Percentiles rank a stretch among this genome's conserved stretches.
These are phyloP conservation scores for Fraxinus latifolia DNA, from an alignment of 305 asterid species.

Conservation along the genomic window DNA sequence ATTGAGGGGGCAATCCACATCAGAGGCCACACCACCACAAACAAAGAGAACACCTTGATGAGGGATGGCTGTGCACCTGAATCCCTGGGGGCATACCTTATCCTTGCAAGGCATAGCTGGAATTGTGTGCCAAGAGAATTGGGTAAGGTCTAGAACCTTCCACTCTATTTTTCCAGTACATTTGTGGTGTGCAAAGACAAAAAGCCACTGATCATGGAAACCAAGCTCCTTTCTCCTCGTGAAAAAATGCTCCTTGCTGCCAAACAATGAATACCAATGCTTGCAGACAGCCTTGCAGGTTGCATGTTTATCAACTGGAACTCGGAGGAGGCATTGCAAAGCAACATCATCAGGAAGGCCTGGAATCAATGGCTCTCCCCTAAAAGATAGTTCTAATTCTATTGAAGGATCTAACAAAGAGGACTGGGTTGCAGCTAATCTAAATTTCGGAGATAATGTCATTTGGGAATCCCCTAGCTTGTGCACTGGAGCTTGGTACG, in stretches of 20 bases:
- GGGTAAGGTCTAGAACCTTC: conserved; percentile 75
- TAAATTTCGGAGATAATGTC: conserved; percentile 78
- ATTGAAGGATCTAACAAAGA: conserved; percentile 47
- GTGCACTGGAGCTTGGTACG: conserved; percentile 77
- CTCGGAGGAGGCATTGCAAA: conserved; percentile 78
- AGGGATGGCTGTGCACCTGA: conserved; percentile 73
- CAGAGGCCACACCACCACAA: conserved; percentile 76
- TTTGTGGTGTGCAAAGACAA: conserved; percentile 77
- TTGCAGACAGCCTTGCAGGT: conserved; percentile 57
- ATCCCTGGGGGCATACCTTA: conserved; percentile 83
- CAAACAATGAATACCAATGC: conserved; percentile 76
- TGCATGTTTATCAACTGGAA: conserved; percentile 60
- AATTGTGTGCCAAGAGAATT: conserved; percentile 71
- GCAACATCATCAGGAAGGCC: conserved; percentile 95
- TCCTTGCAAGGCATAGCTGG: conserved; percentile 96
- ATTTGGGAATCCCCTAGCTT: conserved; percentile 85
- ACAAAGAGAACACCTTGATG: conserved; percentile 68
- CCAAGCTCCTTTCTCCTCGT: conserved; percentile 70
- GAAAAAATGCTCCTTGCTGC: conserved; percentile 73
- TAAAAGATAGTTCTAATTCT: conserved; percentile 45
- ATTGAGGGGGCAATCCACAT: conserved; percentile 79
- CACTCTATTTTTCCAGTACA: conserved; percentile 83
- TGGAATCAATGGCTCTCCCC: conserved; percentile 67
- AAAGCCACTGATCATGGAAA: conserved; percentile 83
- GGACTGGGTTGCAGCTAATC: conserved; percentile 50